A percentile compares a stretch with the other conserved stretches of the same genome.
Conservation (phyloP, 176 grass and related monocot genomes). For the bread wheat (Triticum aestivum) region DNA sequence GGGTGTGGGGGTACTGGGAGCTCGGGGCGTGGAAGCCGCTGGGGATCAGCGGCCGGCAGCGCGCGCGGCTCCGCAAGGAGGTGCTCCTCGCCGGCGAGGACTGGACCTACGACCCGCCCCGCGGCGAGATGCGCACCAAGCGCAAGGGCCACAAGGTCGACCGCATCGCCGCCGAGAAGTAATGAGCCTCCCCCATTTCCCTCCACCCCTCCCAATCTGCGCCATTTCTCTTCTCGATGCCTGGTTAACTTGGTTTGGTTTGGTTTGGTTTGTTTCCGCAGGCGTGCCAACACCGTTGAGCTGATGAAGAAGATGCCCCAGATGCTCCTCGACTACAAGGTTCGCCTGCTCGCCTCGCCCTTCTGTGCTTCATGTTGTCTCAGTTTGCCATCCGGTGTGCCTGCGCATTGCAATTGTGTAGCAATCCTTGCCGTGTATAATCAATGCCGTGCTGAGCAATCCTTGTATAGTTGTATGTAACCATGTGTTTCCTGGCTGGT, state of each 20-base stretch:
- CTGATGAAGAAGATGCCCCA: conserved; percentile 76
- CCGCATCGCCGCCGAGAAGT: conserved; percentile 58
- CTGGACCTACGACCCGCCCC: conserved; percentile 46
- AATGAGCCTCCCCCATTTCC: not conserved
- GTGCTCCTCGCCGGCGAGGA: conserved; percentile 73
- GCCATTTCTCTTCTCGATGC: not conserved
- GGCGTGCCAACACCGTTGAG: conserved; percentile 55
- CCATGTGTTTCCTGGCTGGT: not conserved
- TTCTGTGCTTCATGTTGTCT: not conserved
- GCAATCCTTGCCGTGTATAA: not conserved
- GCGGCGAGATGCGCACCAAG: conserved; percentile 63
- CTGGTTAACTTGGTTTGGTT: not conserved
- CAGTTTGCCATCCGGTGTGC: not conserved
- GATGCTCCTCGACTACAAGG: conserved; percentile 83
- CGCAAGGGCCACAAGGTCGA: conserved; percentile 56
- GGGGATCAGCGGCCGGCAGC: conserved; percentile 67
- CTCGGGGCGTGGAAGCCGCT: conserved; percentile 93
- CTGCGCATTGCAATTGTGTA: not conserved
- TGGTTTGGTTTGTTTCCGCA: not conserved
- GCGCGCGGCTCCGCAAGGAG: conserved; percentile 86
- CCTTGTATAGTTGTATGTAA: not conserved
- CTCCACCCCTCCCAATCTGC: not conserved
- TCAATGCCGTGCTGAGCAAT: not conserved
- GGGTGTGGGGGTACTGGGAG: conserved; percentile 93
- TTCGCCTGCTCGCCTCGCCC: conserved; percentile 10